These are phyloP conservation scores for Pseudopyrenochaeta lycopersici DNA, from an alignment of 2,329 filamentous ascomycete genomes.

Conservation along the genomic window DNA sequence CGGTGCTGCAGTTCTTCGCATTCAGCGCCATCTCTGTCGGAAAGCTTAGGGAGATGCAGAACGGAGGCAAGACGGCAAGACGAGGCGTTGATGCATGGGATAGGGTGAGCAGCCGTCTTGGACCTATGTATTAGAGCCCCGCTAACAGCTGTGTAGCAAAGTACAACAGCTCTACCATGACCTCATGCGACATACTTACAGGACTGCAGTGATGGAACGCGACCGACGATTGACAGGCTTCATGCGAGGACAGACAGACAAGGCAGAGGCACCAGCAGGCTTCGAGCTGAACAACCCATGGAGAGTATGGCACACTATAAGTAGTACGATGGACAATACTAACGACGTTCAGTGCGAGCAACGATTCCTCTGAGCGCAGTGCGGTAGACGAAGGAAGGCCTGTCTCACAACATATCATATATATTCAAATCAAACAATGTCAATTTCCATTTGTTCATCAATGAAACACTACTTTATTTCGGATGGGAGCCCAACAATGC, in stretches of 20 bases:
- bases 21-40: slow-evolving; percentile 67
- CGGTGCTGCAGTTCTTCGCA: slow-evolving; percentile 64
- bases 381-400: slow-evolving; percentile 7
- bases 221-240: slow-evolving; percentile 70
- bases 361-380: slow-evolving; percentile 43
- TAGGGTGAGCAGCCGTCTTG: slow-evolving; percentile 58
- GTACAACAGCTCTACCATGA: slow-evolving; percentile 53
- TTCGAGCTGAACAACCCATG: slow-evolving; percentile 74
- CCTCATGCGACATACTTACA: slow-evolving; percentile 42
- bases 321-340: slow-evolving; percentile 21
- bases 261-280: slow-evolving; percentile 64
- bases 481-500: slow-evolving; percentile 48
- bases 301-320: slow-evolving; percentile 61
- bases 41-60: slow-evolving; percentile 67
- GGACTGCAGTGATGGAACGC: slow-evolving; percentile 69
- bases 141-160: slow-evolving; percentile 63
- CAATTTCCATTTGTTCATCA: slow-evolving; percentile 6
- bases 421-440: slow-evolving; percentile 23
- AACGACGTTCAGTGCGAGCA: slow-evolving; percentile 47
- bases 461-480: slow-evolving; percentile 38
- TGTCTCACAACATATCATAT: slow-evolving; percentile 20
- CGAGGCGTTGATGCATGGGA: slow-evolving; percentile 71
- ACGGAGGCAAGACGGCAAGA: slow-evolving; percentile 69
- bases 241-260: slow-evolving; percentile 69
- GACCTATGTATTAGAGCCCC: slow-evolving; percentile 14